These are phyloP conservation scores for Penicillium parvum DNA, from an alignment of 495 filamentous ascomycete genomes.

Conservation along the genomic window DNA sequence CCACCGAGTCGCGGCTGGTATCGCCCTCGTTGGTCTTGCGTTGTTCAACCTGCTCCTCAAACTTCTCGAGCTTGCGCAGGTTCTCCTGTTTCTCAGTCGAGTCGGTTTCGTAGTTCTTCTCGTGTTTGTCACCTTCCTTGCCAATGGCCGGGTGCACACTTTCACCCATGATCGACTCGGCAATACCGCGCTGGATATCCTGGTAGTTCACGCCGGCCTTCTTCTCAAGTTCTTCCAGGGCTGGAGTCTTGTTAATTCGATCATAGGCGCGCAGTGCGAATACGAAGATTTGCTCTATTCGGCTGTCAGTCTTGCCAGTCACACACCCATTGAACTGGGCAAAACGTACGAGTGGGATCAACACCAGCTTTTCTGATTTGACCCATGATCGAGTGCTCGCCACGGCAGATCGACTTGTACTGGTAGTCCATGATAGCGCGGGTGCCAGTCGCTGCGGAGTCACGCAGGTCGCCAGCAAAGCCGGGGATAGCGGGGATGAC, in stretches of 20 bases:
- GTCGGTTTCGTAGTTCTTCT: constrained; percentile 34
- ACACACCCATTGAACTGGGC: not conserved
- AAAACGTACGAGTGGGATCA: constrained; percentile 53
- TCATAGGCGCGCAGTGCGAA: constrained; percentile 92
- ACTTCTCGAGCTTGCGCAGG: constrained; percentile 55
- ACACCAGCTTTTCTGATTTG: constrained; percentile 74
- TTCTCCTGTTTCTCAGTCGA: constrained; percentile 36
- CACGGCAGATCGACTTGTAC: constrained; percentile 90
- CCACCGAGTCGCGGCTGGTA: constrained; percentile 62
- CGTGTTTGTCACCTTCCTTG: constrained; percentile 43
- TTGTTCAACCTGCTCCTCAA: constrained; percentile 53
- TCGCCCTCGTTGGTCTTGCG: constrained; percentile 31
- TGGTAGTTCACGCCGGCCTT: constrained; percentile 76
- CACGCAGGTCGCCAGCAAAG: constrained; percentile 85
- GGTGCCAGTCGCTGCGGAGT: constrained; percentile 77
- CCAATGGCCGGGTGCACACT: constrained; percentile 59
- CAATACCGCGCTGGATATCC: constrained; percentile 79
- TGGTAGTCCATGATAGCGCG: constrained; percentile 98
- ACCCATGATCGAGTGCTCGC: constrained; percentile 82
- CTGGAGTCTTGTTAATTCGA: constrained; percentile 75
- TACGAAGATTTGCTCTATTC: constrained; percentile 69
- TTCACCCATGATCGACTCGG: constrained; percentile 77
- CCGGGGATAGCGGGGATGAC: constrained; percentile 88
- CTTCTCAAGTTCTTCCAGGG: constrained; percentile 65
- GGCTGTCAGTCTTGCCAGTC: not conserved